Conservation (phyloP, 2,329 filamentous ascomycete genomes). For the Hypomyces rosellus region DNA sequence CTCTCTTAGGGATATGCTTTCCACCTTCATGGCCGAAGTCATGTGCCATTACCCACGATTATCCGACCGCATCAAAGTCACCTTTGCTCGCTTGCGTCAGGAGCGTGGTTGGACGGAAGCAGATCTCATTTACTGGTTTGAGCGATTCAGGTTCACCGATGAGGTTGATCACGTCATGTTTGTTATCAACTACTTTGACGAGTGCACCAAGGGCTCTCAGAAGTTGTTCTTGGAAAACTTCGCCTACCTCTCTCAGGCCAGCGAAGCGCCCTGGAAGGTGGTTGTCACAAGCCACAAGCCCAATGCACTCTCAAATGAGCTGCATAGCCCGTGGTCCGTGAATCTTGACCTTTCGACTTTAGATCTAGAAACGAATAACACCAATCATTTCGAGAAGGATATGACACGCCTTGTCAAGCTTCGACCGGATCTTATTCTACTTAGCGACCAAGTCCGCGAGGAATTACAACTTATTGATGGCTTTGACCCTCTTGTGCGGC, state of each 20-base stretch:
- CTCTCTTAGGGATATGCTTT: constrained; percentile 12
- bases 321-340: constrained; percentile 5
- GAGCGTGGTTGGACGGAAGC: constrained; percentile 14
- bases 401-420: constrained; percentile 6
- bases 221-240: constrained; percentile 12
- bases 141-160: constrained; percentile 9
- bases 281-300: constrained; percentile 11
- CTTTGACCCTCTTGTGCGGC: constrained; percentile 6
- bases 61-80: constrained; percentile 3
- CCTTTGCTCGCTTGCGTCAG: constrained; percentile 5
- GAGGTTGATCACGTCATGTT: constrained; percentile 12
- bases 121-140: constrained; percentile 11
- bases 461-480: constrained; percentile 16
- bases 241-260: constrained; percentile 5
- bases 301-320: constrained; percentile 7
- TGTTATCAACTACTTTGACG: constrained; percentile 12
- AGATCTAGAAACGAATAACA: not conserved
- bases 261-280: constrained; percentile 10
- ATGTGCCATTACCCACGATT: constrained; percentile 6
- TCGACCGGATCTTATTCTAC: constrained; percentile 10
- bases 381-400: not conserved
- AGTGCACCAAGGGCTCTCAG: constrained; percentile 12
- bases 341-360: constrained; percentile 5
- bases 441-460: constrained; percentile 4
- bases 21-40: constrained; percentile 11